A percentile compares a stretch with the other conserved stretches of the same genome.
Evolutionary conservation across 495 filamentous ascomycete genomes (phyloP).

Genomic region (Daldinia grandis): DNA sequence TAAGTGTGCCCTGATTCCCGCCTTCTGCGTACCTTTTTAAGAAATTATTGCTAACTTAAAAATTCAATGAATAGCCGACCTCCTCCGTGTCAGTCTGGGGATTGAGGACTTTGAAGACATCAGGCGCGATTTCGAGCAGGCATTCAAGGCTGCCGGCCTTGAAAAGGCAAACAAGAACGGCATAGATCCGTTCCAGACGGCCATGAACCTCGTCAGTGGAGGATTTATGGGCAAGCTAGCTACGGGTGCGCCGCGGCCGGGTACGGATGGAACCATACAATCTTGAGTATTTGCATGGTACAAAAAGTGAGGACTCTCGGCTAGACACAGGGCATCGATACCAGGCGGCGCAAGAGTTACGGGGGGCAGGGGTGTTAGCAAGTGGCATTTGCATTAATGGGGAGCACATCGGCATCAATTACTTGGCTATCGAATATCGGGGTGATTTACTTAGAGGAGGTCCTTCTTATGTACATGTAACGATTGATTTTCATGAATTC

Average conservation of each 20-base stretch:
- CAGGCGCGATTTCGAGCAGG: conserved; percentile 53
- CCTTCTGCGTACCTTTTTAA: background rate
- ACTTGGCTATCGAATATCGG: conserved; percentile 20
- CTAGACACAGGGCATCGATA: conserved; percentile 3
- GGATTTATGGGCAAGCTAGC: conserved; percentile 48
- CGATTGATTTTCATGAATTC: conserved; percentile 9
- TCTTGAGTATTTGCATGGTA: background rate
- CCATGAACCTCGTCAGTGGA: conserved; percentile 41
- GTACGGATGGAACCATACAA: conserved; percentile 47
- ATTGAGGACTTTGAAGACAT: conserved; percentile 55
- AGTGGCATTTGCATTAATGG: conserved; percentile 23
- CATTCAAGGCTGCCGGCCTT: conserved; percentile 50
- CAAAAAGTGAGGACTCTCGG: background rate
- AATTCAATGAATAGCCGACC: conserved; percentile 39
- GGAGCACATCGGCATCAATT: conserved; percentile 1
- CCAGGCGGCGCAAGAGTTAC: conserved; percentile 2
- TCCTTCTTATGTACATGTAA: background rate
- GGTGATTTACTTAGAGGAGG: background rate
- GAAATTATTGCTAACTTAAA: conserved; percentile 8
- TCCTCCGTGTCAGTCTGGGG: conserved; percentile 51
- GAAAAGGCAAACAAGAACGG: conserved; percentile 37
- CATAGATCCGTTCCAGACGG: conserved; percentile 43
- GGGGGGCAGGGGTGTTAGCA: background rate
- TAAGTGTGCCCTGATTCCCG: conserved; percentile 25
- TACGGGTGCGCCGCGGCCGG: conserved; percentile 44